These are phyloP conservation scores for Fraxinus dipetala DNA, from an alignment of 305 asterid genomes.

Conservation along the genomic window DNA sequence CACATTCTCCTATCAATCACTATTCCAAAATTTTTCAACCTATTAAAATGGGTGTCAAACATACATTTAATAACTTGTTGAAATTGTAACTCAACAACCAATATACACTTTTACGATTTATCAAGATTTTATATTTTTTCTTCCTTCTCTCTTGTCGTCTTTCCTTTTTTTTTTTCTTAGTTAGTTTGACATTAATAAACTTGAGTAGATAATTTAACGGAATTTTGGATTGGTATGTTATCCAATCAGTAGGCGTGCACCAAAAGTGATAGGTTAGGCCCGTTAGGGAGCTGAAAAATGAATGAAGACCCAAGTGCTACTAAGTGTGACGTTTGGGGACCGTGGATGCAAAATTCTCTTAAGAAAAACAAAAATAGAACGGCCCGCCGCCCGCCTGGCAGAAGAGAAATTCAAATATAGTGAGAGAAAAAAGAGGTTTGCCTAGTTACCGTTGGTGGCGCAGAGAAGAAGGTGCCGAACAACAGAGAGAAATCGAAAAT, in stretches of 20 bases:
- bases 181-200: no score
- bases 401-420: constrained; percentile 23
- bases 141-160: neutral
- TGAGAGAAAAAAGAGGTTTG: constrained; percentile 15
- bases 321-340: neutral
- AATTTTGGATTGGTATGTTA: neutral
- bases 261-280: neutral
- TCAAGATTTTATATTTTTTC: no score
- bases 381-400: constrained; percentile 20
- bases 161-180: no score
- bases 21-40: no score
- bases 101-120: neutral
- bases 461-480: constrained; percentile 34
- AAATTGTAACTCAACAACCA: neutral
- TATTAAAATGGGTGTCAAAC: no score
- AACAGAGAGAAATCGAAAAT: constrained; percentile 39
- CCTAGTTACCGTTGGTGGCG: neutral
- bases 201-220: neutral
- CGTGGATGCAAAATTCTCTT: no score
- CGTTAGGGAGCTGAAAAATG: neutral
- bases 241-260: neutral
- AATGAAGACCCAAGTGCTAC: neutral
- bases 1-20: no score
- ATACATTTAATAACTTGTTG: no score
- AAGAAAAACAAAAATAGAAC: neutral